Conservation (phyloP, 2,329 filamentous ascomycete genomes). For the Monosporascus sp. region DNA sequence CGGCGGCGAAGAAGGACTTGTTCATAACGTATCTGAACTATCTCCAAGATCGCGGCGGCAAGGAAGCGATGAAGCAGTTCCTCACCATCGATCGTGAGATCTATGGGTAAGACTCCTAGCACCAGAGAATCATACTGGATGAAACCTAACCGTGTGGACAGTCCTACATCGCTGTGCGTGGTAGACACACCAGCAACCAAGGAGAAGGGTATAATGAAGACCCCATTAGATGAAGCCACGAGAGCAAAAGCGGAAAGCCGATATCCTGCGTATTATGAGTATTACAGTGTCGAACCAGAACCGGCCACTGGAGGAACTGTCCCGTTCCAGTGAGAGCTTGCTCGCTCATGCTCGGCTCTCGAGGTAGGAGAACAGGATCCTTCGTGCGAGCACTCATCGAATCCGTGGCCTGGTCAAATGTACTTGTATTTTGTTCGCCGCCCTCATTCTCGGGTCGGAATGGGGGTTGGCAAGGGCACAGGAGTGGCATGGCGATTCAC, state of each 20-base stretch:
- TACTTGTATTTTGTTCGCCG: conserved; percentile 3
- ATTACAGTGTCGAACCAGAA: conserved; percentile 39
- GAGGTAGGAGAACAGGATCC: neutral
- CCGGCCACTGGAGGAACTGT: conserved; percentile 44
- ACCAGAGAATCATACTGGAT: neutral
- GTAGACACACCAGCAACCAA: conserved; percentile 34
- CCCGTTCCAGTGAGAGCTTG: conserved; percentile 40
- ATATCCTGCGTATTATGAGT: conserved; percentile 49
- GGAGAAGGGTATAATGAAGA: conserved; percentile 38
- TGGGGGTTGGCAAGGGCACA: neutral
- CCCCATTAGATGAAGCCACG: conserved; percentile 47
- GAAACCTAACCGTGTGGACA: conserved; percentile 19
- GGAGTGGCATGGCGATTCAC: neutral
- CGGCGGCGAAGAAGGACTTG: conserved; percentile 66
- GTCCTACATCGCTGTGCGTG: conserved; percentile 41
- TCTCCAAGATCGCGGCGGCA: conserved; percentile 74
- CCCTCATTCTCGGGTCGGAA: neutral
- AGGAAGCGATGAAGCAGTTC: conserved; percentile 82
- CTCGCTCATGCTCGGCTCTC: neutral
- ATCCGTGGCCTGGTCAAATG: neutral
- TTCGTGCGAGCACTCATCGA: neutral
- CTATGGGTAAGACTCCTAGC: conserved; percentile 62
- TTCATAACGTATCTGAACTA: conserved; percentile 76
- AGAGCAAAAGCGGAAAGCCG: conserved; percentile 45
- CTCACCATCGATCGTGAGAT: conserved; percentile 78